Base-by-base conservation (phyloP, 805 yeast genomes). In the Barnettozyma californica region DNA sequence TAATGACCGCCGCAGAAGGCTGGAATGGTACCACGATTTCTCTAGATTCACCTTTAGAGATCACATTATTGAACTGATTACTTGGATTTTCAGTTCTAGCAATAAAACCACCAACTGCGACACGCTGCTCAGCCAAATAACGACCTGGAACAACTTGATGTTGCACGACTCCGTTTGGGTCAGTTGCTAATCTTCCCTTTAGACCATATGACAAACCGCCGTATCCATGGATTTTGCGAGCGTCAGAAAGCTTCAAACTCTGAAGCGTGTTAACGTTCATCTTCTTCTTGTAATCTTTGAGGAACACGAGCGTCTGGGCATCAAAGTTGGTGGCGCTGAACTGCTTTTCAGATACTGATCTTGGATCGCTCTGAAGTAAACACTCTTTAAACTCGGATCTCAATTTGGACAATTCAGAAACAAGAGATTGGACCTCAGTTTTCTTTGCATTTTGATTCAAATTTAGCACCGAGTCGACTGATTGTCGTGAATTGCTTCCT, bases 201-300 rank as follows among this genome's bases (percentile, higher is more conserved):
- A 84, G 75, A 36, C 71, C 72, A 58, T 87, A 88, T 1, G 87
- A 76, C 51, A 87, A 73, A 7, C 96, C 96, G 26, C 85, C 95
- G 8, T 86, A 78, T 29, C 90, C 95, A 46, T 83, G 75, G 41
- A 79, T 63, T 25, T 64, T 63, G 38, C 53, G 53, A 13, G 53
- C 49, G 10, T 49, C 47, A 9, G 42, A 10, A 18, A 45, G 41
- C 31, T 26, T 26, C 18, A 54, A 25, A 43, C 51, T 46, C 39
- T 46, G 44, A 33, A 52, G 20, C 25, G 40, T 43, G 43, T 40
- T 44, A 25, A 42, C 33, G n/a, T 45, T 33, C 16, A 27, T 25
- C 20, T 44, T 47, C 5, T 19, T 8, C 18, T 53, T 42, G 27
- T 49, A 48, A 9, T 58, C 58, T 37, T 62, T 62, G 33, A 78